phyloP scores from a whole-genome alignment of 768 basidiomycete genomes.

The Pholiota conissans region DNA sequence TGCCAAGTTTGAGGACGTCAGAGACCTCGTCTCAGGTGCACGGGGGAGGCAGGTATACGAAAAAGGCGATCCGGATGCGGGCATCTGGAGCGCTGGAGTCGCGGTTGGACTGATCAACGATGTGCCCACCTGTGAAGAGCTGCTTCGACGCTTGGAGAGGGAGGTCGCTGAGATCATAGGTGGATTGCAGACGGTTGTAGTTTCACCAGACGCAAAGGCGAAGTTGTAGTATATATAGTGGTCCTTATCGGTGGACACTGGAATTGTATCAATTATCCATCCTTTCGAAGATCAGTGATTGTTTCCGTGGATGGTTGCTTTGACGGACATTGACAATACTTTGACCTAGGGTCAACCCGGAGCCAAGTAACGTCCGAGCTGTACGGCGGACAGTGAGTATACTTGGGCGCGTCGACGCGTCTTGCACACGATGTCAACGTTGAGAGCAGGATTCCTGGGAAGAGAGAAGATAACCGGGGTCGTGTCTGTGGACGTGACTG shows the following conservation, averaged over 20 bases:
- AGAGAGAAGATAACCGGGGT: not conserved
- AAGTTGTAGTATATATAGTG: slow-evolving; percentile 34
- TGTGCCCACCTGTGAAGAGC: slow-evolving; percentile 76
- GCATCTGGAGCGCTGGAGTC: slow-evolving; percentile 80
- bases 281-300: too few relatives aligned
- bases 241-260: too few relatives aligned
- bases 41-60: slow-evolving; percentile 79
- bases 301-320: too few relatives aligned
- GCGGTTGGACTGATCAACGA: slow-evolving; percentile 76
- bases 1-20: slow-evolving; percentile 84
- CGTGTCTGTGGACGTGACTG: slow-evolving; percentile 10
- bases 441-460: not conserved
- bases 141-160: slow-evolving; percentile 67
- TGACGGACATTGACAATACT: too few relatives aligned
- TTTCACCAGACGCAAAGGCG: slow-evolving; percentile 24
- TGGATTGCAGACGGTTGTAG: slow-evolving; percentile 36
- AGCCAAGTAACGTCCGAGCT: not conserved
- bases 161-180: slow-evolving; percentile 73
- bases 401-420: not conserved
- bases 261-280: not conserved
- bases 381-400: not conserved
- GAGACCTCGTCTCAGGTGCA: slow-evolving; percentile 72
- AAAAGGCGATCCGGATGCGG: slow-evolving; percentile 81
- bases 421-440: not conserved
- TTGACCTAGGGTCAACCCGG: too few relatives aligned